phyloP scores from a whole-genome alignment of 1,139 yeast species.

The Yamadazyma buinensis region DNA sequence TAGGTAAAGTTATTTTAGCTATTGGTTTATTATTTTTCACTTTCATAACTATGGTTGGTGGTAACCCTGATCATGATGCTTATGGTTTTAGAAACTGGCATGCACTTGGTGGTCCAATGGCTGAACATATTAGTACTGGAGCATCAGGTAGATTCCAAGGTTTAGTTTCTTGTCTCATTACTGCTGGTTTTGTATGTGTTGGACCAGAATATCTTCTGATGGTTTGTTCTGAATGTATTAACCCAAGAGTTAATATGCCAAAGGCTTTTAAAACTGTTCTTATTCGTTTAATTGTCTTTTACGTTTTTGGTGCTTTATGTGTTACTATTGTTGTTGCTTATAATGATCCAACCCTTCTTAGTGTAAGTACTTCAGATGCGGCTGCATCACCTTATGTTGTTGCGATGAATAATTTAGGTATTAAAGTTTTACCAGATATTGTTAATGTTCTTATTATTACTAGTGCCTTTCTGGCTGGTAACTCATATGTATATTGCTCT shows the following conservation, averaged over 20 bases:
- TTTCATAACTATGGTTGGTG: conserved; percentile 80
- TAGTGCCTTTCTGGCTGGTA: conserved; percentile 44
- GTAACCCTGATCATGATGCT: conserved; percentile 64
- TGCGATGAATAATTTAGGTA: conserved; percentile 40
- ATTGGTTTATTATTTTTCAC: conserved; percentile 72
- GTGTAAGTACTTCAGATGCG: conserved; percentile 19
- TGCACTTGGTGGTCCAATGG: conserved; percentile 46
- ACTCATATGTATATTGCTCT: conserved; percentile 41
- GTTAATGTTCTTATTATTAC: conserved; percentile 43
- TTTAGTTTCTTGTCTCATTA: conserved; percentile 57
- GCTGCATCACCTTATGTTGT: conserved; percentile 46
- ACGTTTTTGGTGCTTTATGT: conserved; percentile 48
- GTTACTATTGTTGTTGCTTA: conserved; percentile 40
- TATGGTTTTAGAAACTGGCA: conserved; percentile 69
- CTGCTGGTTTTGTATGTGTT: conserved; percentile 68
- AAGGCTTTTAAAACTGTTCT: conserved; percentile 77
- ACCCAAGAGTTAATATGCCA: conserved; percentile 77
- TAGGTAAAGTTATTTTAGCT: conserved; percentile 69
- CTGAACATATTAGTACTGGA: conserved; percentile 54
- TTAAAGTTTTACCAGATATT: conserved; percentile 37
- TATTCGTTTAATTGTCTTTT: conserved; percentile 65
- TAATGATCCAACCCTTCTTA: conserved; percentile 33
- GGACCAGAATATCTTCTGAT: conserved; percentile 84
- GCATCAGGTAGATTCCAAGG: conserved; percentile 67
- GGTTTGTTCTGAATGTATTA: conserved; percentile 78